Conservation (phyloP, 768 basidiomycete species). For the Jaapia argillacea region DNA sequence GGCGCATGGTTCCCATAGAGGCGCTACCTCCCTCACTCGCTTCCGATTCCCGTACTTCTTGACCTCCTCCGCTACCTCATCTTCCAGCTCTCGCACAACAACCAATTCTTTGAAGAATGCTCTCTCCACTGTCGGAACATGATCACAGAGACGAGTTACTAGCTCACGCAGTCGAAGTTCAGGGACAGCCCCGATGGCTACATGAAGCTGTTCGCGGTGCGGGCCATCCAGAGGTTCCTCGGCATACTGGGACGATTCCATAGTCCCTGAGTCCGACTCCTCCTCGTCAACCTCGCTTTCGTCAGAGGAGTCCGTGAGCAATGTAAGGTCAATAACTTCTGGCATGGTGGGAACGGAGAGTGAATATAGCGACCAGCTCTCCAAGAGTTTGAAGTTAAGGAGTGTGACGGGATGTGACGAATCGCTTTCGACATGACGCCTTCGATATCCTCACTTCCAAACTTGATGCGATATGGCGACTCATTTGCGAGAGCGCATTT, state of each 20-base stretch:
- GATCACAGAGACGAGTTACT: constrained; percentile 26
- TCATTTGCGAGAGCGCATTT: no score
- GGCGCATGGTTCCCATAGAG: constrained; percentile 36
- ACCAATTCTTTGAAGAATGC: constrained; percentile 34
- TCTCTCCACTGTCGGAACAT: constrained; percentile 30
- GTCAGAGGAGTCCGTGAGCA: constrained; percentile 1
- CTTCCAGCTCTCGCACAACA: constrained; percentile 16
- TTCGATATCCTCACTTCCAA: no score
- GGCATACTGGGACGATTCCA: no score
- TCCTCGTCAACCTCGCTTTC: constrained; percentile 2
- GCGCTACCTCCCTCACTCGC: constrained; percentile 21
- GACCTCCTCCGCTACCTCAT: neutral
- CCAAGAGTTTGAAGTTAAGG: no score
- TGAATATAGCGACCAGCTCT: no score
- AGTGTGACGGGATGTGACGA: no score
- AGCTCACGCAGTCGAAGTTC: constrained; percentile 34
- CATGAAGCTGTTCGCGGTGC: constrained; percentile 31
- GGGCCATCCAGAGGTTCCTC: constrained; percentile 22
- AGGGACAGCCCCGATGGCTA: constrained; percentile 31
- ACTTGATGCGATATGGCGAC: no score
- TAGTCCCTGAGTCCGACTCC: no score
- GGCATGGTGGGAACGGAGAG: neutral
- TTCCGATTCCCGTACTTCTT: constrained; percentile 10
- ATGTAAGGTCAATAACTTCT: neutral
- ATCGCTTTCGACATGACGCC: no score